A percentile compares a stretch with the other conserved stretches of the same genome.
phyloP scores from a whole-genome alignment of 257 asterid species.

The Leptodermis oblonga region DNA sequence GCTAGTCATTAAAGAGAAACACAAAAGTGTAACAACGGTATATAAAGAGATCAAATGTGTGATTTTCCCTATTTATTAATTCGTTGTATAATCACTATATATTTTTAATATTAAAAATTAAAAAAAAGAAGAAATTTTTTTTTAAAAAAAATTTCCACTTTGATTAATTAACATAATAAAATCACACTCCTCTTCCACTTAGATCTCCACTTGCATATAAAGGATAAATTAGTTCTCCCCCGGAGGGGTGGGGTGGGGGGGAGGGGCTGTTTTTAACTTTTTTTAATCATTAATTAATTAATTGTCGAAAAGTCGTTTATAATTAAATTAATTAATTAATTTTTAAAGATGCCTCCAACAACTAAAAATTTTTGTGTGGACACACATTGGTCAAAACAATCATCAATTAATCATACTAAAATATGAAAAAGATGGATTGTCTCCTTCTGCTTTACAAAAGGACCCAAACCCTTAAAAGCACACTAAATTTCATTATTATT shows the following conservation, averaged over 20 bases:
- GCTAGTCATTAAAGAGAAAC: too few relatives aligned
- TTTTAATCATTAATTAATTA: not conserved
- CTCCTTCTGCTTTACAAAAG: conserved; percentile 47
- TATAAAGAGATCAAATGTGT: too few relatives aligned
- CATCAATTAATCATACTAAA: conserved; percentile 48
- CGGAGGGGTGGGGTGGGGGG: too few relatives aligned
- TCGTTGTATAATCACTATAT: too few relatives aligned
- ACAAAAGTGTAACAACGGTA: too few relatives aligned
- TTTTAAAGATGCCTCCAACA: not conserved
- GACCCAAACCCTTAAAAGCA: too few relatives aligned
- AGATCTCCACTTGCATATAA: conserved; percentile 14
- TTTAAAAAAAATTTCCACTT: too few relatives aligned
- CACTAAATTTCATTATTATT: conserved; percentile 12
- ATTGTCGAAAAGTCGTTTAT: not conserved
- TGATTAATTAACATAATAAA: conserved; percentile 2
- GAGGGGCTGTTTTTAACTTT: not conserved
- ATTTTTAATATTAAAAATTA: too few relatives aligned
- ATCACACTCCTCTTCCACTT: conserved; percentile 15
- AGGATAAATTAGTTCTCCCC: not conserved
- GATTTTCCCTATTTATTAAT: too few relatives aligned
- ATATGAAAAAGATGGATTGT: conserved; percentile 38
- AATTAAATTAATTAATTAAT: not conserved
- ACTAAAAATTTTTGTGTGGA: conserved; percentile 27
- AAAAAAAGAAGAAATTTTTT: too few relatives aligned
- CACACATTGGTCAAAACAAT: conserved; percentile 48